Base-by-base conservation (phyloP, 768 basidiomycete genomes). In the Xerocomellus chrysenteron region DNA sequence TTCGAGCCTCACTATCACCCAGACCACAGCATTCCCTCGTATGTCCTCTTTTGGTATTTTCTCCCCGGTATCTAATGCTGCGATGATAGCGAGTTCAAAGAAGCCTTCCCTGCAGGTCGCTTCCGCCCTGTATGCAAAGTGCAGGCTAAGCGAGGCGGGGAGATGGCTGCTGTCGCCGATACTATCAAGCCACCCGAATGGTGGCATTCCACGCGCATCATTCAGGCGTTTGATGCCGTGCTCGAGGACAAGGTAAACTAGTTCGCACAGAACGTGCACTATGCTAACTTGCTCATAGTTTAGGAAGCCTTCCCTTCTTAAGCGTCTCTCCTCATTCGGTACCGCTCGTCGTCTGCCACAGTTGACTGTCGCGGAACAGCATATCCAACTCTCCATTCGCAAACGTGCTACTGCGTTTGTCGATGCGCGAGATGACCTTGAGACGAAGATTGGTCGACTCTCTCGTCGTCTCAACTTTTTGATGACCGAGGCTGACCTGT, bases 371-470 rank as follows among this genome's bases (percentile, higher is more conserved):
- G 92, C 93, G 1, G 94, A 97, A 69, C 90, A 92, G 71, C 79
- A 85, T 55, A 88, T 94, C 58, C 92, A 94, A 70, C 79, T 81
- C 46, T 92, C 93, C 50, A 94, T 97, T 70, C 87, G 94, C 61
- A 90, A 90, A 70, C 88, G 94, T 41, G 94, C 94, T n/a, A 90
- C 88, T 4, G 92, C 92, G 37, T 96, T 95, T 64, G 92, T 96
- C 40, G 93, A 96, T 68, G 91, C 93, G 12, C 82, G 94, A 36
- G 94, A 95, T 69, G 93, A 94, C 65, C 83, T 96, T 24, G 94
- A 96, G 77, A 91, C 90, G 45, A 95, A 94, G 80, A 93, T 94
- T 60, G 93, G 92, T 32, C 84, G 92, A 41, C 80, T 94, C 32
- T 89, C 86, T 43, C 82, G 92, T 52, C 80, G 92, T 47, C 82